A percentile compares a stretch with the other conserved stretches of the same genome.
phyloP scores from a whole-genome alignment of 768 basidiomycete species.

The Leucosporidium creatinivorum region DNA sequence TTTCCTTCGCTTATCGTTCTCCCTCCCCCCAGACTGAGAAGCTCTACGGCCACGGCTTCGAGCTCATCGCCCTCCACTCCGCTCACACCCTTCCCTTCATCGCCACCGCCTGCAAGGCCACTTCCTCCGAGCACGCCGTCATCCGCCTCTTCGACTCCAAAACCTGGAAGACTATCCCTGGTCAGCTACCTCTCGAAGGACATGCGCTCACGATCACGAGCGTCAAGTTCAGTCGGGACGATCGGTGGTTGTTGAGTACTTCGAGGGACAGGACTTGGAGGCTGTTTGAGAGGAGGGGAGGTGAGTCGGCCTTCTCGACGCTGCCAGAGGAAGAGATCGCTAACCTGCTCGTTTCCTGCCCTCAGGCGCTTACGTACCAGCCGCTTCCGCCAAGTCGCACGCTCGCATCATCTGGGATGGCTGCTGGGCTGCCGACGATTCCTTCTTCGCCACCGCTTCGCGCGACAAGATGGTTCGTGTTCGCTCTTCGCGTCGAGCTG shows the following conservation, averaged over 20 bases:
- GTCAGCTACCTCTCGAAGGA: slow-evolving; percentile 68
- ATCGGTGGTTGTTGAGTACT: slow-evolving; percentile 68
- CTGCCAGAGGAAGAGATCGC: too few species aligned
- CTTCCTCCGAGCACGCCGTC: slow-evolving; percentile 77
- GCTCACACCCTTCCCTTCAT: slow-evolving; percentile 63
- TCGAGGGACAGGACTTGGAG: slow-evolving; percentile 91
- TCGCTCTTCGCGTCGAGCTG: background rate
- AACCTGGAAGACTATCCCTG: slow-evolving; percentile 52
- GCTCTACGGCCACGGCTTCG: slow-evolving; percentile 95
- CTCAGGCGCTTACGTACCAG: slow-evolving; percentile 55
- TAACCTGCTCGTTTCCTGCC: background rate
- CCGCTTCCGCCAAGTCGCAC: slow-evolving; percentile 69
- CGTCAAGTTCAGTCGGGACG: slow-evolving; percentile 75
- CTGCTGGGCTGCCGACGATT: slow-evolving; percentile 68
- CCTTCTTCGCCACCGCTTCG: slow-evolving; percentile 83
- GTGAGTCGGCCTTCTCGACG: slow-evolving; percentile 41
- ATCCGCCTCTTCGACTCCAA: slow-evolving; percentile 71
- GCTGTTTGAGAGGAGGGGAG: slow-evolving; percentile 54
- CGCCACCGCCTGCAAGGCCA: slow-evolving; percentile 86
- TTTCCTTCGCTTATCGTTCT: too few species aligned
- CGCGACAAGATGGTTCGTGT: slow-evolving; percentile 78
- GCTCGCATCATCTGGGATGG: slow-evolving; percentile 94
- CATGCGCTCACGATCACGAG: slow-evolving; percentile 85
- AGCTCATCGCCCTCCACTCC: slow-evolving; percentile 73
- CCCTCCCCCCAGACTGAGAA: slow-evolving; percentile 55